Evolutionary conservation across 2,329 filamentous ascomycete genomes (phyloP).

Genomic region (Pseudogymnoascus sp.): DNA sequence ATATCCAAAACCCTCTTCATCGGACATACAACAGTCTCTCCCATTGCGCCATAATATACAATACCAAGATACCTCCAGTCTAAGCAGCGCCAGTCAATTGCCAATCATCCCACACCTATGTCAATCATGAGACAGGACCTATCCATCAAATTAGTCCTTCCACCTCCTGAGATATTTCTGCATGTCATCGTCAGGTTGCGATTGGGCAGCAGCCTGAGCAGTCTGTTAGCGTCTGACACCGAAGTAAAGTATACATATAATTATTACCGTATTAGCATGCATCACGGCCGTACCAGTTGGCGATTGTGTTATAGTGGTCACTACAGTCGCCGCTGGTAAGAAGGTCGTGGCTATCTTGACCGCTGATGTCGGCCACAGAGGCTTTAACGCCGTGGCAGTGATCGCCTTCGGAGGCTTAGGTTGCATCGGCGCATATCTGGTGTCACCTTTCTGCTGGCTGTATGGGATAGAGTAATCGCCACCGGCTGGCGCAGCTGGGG

Average conservation of each 20-base stretch:
- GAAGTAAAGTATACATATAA: background rate
- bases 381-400: constrained; percentile 30
- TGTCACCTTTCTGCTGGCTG: constrained; percentile 28
- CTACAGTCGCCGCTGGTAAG: constrained; percentile 24
- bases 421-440: constrained; percentile 34
- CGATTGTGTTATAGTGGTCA: constrained; percentile 30
- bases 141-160: constrained; percentile 27
- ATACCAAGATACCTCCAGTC: background rate
- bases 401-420: constrained; percentile 30
- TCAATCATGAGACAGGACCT: background rate
- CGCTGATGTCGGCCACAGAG: constrained; percentile 29
- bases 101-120: background rate
- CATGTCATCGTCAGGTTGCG: constrained; percentile 29
- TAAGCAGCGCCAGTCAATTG: background rate
- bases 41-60: background rate
- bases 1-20: background rate
- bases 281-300: constrained; percentile 28
- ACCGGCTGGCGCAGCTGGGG: constrained; percentile 13
- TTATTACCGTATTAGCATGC: constrained; percentile 30
- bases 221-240: background rate
- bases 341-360: constrained; percentile 28
- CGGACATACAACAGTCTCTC: background rate
- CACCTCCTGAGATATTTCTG: constrained; percentile 30
- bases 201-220: constrained; percentile 22
- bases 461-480: constrained; percentile 26